Percentiles rank a stretch among this genome's conserved stretches.
phyloP scores from a whole-genome alignment of 108 stramenopile genomes.

The Cyclotella baltica region DNA sequence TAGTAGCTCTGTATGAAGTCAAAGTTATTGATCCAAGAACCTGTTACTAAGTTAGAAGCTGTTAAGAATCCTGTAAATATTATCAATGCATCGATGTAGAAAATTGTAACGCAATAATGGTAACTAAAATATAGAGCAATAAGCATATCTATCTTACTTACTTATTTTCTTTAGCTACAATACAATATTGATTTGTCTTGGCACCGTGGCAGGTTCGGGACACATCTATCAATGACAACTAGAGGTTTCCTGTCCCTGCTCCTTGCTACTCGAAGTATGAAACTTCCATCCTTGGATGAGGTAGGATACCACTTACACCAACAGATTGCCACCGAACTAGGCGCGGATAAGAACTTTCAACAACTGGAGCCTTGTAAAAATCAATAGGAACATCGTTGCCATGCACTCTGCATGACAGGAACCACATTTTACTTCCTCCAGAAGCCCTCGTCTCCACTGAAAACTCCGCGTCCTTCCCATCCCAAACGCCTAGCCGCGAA shows the following conservation, averaged over 20 bases:
- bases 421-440: conserved; percentile 42
- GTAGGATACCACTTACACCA: conserved; percentile 18
- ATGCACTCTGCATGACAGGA: conserved; percentile 15
- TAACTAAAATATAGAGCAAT: too few relatives aligned
- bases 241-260: not conserved
- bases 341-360: conserved; percentile 27
- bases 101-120: too few relatives aligned
- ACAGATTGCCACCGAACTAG: conserved; percentile 27
- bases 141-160: too few relatives aligned
- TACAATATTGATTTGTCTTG: too few relatives aligned
- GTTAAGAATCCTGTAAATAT: too few relatives aligned
- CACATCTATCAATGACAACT: too few relatives aligned
- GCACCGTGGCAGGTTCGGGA: too few relatives aligned
- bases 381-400: conserved; percentile 24
- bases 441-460: conserved; percentile 30
- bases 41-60: conserved; percentile 65
- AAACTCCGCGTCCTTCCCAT: conserved; percentile 36
- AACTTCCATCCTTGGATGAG: conserved; percentile 18
- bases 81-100: too few relatives aligned
- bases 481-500: conserved; percentile 20
- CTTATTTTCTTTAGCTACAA: too few relatives aligned
- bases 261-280: conserved; percentile 17
- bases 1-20: conserved; percentile 48
- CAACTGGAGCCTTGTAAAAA: conserved; percentile 41
- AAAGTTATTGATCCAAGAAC: conserved; percentile 71